Percentiles rank a stretch among this genome's conserved stretches.
These are phyloP conservation scores for Irpex lacteus DNA, from an alignment of 1,284 basidiomycete species.

Conservation along the genomic window DNA sequence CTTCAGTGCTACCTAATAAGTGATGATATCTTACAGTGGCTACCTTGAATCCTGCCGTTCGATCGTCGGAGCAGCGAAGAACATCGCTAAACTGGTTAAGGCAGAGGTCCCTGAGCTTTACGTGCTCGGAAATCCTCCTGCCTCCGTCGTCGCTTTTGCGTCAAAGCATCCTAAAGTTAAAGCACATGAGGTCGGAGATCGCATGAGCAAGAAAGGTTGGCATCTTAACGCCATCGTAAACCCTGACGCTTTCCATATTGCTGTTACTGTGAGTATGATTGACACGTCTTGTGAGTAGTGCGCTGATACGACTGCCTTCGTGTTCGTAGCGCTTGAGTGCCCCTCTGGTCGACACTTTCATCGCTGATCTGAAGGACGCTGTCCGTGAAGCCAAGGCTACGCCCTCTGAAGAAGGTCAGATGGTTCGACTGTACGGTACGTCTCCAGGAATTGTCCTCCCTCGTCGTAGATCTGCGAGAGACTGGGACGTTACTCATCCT, in stretches of 20 bases:
- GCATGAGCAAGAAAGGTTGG: conserved; percentile 85
- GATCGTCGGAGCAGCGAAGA: conserved; percentile 77
- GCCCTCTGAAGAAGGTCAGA: conserved; percentile 68
- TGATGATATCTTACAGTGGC: conserved; percentile 49
- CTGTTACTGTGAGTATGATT: conserved; percentile 73
- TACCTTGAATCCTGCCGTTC: conserved; percentile 86
- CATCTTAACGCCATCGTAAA: conserved; percentile 84
- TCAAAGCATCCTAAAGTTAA: conserved; percentile 59
- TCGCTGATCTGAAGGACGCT: conserved; percentile 79
- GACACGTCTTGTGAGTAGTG: not conserved
- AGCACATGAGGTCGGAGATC: conserved; percentile 87
- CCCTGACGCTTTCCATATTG: conserved; percentile 89
- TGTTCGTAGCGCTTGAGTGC: conserved; percentile 68
- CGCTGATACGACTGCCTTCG: not conserved
- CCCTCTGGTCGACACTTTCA: conserved; percentile 71
- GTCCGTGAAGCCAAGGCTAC: conserved; percentile 59
- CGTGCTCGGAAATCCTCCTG: conserved; percentile 86
- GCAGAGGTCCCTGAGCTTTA: conserved; percentile 73
- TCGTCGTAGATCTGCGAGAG: not conserved
- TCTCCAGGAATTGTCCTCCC: conserved; percentile 17
- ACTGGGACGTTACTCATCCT: not conserved
- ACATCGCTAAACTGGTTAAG: conserved; percentile 65
- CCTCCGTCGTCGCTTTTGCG: conserved; percentile 89
- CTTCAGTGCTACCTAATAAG: conserved; percentile 2
- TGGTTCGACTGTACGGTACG: conserved; percentile 88